Base-by-base conservation (phyloP, 805 yeast genomes). In the Candida tibetensis region DNA sequence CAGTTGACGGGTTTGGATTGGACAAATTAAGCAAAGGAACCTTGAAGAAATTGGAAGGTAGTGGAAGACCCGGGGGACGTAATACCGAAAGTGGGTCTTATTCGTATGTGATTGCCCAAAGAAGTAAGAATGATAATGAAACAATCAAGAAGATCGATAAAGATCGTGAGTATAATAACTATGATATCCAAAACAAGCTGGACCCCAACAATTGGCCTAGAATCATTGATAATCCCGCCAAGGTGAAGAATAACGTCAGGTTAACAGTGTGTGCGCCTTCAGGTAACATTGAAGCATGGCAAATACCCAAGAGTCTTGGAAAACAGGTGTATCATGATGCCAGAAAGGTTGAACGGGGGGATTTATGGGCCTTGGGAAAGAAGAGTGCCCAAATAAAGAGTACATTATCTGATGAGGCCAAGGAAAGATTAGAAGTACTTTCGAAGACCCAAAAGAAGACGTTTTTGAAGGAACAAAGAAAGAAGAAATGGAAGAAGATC, bases 221-320 rank as follows among this genome's bases (percentile, higher is more conserved):
- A 42, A 76, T 85, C 9, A 63, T 89, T 38, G 71, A 72, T 25
- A 74, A 73, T 15, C 98, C 98, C 2, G 48, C 74, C 52, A 87
- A 88, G 53, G 74, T 83, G 34, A 85, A 87, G 55, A 87, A 89
- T 3, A 95, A 89, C 62, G 93, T 91, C 13, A 67, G 78, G 17
- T 70, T 90, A 58, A 85, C 81, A 46, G 74, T 89, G 2, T 88
- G 96, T 67, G 79, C 87, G 0, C 76, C 90, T 0, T 72, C 82
- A 10, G 96, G 96, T 1, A 73, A 75, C 32, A 61, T 91, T 30
- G 97, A 91, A 61, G 79, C 81, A 42, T 89, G 97, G 96, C 81
- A 81, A 12, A 76, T 93, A 2, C 83, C 97, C 0, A 85, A 82
- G 56, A 80, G 95, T 14, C 71, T 76, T 38, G 85, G 87, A 4